A percentile compares a stretch with the other conserved stretches of the same genome.
Conservation (phyloP, 352 stramenopile species). For the Phytophthora hybrid region DNA sequence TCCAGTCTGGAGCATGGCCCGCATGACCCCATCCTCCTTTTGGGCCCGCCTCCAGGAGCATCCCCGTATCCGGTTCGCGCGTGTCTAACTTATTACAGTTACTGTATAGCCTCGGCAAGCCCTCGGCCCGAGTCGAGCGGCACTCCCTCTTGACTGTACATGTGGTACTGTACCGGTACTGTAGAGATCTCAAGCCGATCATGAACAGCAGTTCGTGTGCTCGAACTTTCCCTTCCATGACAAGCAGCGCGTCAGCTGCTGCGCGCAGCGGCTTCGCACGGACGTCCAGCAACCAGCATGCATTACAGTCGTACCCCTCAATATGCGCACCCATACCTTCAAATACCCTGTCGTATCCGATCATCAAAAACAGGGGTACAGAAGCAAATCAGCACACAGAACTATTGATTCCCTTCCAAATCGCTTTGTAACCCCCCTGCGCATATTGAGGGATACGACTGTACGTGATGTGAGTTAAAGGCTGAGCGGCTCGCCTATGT, state of each 20-base stretch:
- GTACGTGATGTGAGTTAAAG: background rate
- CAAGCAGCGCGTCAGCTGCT: conserved; percentile 18
- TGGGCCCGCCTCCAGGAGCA: conserved; percentile 18
- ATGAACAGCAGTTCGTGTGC: conserved; percentile 17
- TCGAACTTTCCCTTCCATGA: conserved; percentile 14
- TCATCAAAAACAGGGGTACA: too few relatives aligned
- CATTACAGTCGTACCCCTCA: background rate
- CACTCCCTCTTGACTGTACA: background rate
- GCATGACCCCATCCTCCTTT: conserved; percentile 4
- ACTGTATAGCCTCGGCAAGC: too few relatives aligned
- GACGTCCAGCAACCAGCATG: conserved; percentile 5
- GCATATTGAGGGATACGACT: too few relatives aligned
- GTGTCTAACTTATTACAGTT: conserved; percentile 13
- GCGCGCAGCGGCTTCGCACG: conserved; percentile 6
- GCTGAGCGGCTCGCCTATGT: background rate
- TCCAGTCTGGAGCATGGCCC: background rate
- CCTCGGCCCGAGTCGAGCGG: background rate
- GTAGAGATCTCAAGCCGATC: conserved; percentile 1
- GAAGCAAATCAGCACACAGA: too few relatives aligned
- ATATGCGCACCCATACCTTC: background rate
- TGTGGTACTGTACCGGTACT: too few relatives aligned
- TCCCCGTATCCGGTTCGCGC: conserved; percentile 38
- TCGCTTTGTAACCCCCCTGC: too few relatives aligned
- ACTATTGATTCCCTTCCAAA: too few relatives aligned
- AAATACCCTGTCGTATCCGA: too few relatives aligned